Base-by-base conservation (phyloP, 108 stramenopile genomes). In the Mediolabrus comicus region DNA sequence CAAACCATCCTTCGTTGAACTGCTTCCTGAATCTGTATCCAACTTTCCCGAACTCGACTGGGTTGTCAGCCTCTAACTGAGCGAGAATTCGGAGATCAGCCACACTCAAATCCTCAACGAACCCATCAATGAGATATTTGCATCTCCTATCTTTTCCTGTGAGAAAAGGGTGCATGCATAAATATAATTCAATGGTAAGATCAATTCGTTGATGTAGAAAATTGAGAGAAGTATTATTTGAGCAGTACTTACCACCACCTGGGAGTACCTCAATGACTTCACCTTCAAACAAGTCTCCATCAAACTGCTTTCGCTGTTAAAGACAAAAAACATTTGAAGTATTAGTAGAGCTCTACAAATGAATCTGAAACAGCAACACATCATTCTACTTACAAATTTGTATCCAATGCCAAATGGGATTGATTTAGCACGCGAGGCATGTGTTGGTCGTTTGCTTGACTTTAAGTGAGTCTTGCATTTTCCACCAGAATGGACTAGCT, bases 21-120 rank as follows among this genome's bases (percentile, higher is more conserved):
- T 67, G 54, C 66, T 67, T 67, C 53, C 53, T 53, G 31, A 67
- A 67, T 22, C 33, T 34, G 32, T 67, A 39, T 22, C 66, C 66
- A 35, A 67, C 66, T 30, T 30, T 36, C 13, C 33, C 33, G 22
- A 52, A 56, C 14, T 30, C 56, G 14, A 57, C 30, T 28, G 56
- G 56, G 56, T 57, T 33, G 12, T 56, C 33, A 11, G 54, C 46
- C 32, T 56, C 66, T 17, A 49, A 29, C 17, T 34, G 8, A 35
- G 54, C 66, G 31, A 53, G 53, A 4, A 6, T 11, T 33, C 55
- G 32, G 5, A 67, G 66, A 4, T 56, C 54, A 36, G 53, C 31
- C 53, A 54, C 17, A 53, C 66, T 56, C 54, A 67, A 31, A 25
- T 67, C 66, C 52, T 67, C 66, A 19, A 67, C 34, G 54, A 38